phyloP scores from a whole-genome alignment of 2,329 filamentous ascomycete genomes.

The Fusarium sp. region DNA sequence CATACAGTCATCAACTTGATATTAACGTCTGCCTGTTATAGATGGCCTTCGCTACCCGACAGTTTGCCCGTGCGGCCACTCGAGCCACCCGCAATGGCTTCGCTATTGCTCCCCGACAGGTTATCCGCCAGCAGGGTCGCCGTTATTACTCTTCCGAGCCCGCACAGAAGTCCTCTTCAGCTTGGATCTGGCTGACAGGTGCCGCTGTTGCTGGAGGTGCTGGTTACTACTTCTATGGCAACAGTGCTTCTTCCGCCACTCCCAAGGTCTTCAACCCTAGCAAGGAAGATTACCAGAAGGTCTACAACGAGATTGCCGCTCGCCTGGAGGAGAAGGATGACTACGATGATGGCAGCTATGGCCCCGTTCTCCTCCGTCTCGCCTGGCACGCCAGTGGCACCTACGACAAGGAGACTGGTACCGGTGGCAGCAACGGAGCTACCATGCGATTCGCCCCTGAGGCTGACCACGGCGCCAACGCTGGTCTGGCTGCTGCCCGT shows the following conservation, averaged over 20 bases:
- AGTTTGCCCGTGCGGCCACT: conserved; percentile 68
- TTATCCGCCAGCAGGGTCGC: conserved; percentile 78
- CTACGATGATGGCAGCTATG: conserved; percentile 97
- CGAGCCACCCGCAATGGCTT: conserved; percentile 69
- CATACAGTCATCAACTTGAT: background rate
- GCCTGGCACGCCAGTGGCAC: conserved; percentile 96
- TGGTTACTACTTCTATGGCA: conserved; percentile 73
- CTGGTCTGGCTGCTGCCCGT: conserved; percentile 85
- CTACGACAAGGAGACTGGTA: conserved; percentile 87
- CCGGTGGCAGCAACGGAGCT: conserved; percentile 93
- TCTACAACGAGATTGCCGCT: conserved; percentile 88
- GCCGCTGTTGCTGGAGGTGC: conserved; percentile 70
- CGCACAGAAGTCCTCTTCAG: conserved; percentile 60
- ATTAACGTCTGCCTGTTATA: conserved; percentile 27
- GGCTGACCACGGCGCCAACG: conserved; percentile 90
- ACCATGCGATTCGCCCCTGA: conserved; percentile 97
- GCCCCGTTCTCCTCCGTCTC: conserved; percentile 87
- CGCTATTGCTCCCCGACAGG: conserved; percentile 69
- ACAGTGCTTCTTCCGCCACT: conserved; percentile 62
- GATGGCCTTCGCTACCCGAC: conserved; percentile 61
- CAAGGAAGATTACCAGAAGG: conserved; percentile 91
- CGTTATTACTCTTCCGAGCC: conserved; percentile 83
- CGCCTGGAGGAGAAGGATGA: conserved; percentile 88
- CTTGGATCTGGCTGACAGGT: conserved; percentile 68
- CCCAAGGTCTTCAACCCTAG: conserved; percentile 75